Base-by-base conservation (phyloP, 352 stramenopile genomes). In the Globisporangium yorkense region DNA sequence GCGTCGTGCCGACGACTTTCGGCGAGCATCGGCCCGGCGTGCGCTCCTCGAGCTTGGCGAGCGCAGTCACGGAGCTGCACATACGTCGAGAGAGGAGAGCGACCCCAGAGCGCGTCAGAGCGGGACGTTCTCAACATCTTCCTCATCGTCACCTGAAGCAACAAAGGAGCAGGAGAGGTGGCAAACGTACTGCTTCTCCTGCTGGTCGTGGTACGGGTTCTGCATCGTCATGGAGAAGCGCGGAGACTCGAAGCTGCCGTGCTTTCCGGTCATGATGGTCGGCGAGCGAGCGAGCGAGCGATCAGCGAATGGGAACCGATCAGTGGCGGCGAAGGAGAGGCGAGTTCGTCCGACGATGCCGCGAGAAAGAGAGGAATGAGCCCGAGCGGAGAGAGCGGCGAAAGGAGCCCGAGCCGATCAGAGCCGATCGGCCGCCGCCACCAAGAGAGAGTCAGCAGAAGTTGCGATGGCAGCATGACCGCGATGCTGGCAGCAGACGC, bases 11-110 rank as follows among this genome's bases (percentile, higher is more conserved):
- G 40, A 76, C 41, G 31, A 68, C 61, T n/a, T 63, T 59, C 33
- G 54, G 74, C 16, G 75, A 74, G 37, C 78, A 86, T 47, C 67
- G 57, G 27, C 64, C 51, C 61, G 61, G 49, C 12, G 24, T 7
- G 43, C 33, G 31, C 27, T 63, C 57, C 35, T 63, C 57, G 50
- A 63, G 40, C 57, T 63, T 63, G 7, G 49, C 57, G 50, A 63
- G 51, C 44, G 57, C 57, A 5, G 43, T 48, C 5, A 59, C 46
- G 16, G 57, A 63, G 41, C 57, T 63, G 27, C 18, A 12, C 12
- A 5, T 7, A 40, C 6, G 21, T 50, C 27, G 27, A 53, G 2
- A 33, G 45, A 47, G 33, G 24, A 27, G 24, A 27, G 24, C 24
- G 24, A 27, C 24, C 24, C 24, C 24, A 27, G 24, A 27, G 24